Percentiles rank a stretch among this genome's conserved stretches.
These are phyloP conservation scores for Hanseniaspora clermontiae DNA, from an alignment of 805 yeast genomes.

Conservation along the genomic window DNA sequence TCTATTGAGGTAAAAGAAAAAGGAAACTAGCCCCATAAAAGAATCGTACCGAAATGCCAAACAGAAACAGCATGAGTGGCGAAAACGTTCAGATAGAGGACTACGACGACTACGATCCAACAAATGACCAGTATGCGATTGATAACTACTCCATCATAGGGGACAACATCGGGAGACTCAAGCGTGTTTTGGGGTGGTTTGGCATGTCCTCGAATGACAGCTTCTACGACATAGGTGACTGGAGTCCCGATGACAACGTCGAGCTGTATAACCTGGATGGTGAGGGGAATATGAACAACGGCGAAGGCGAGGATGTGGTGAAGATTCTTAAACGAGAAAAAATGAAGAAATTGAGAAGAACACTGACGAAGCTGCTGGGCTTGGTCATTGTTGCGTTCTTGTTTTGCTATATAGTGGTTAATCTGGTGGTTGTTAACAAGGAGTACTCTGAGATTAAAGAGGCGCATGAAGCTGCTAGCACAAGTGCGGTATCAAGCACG, in stretches of 20 bases:
- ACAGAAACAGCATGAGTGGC: not conserved
- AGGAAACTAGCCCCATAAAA: too few relatives aligned
- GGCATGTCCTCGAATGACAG: not conserved
- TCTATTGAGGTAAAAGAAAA: too few relatives aligned
- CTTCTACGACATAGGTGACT: slow-evolving; percentile 4
- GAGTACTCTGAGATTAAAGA: slow-evolving; percentile 4
- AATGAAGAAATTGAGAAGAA: not conserved
- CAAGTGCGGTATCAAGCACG: not conserved
- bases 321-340: not conserved
- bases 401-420: slow-evolving; percentile 1
- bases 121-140: not conserved
- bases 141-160: slow-evolving; percentile 10
- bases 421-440: slow-evolving; percentile 1
- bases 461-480: not conserved
- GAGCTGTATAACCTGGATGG: slow-evolving; percentile 10
- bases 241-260: not conserved
- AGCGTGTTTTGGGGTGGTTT: slow-evolving; percentile 1
- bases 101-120: slow-evolving; percentile 6
- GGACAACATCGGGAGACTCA: not conserved
- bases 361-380: not conserved
- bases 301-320: not conserved
- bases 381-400: not conserved
- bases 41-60: not conserved
- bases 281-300: not conserved
- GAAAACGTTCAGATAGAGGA: not conserved